Evolutionary conservation across 2,329 filamentous ascomycete species (phyloP).

Genomic region (Setomelanomma holmii): DNA sequence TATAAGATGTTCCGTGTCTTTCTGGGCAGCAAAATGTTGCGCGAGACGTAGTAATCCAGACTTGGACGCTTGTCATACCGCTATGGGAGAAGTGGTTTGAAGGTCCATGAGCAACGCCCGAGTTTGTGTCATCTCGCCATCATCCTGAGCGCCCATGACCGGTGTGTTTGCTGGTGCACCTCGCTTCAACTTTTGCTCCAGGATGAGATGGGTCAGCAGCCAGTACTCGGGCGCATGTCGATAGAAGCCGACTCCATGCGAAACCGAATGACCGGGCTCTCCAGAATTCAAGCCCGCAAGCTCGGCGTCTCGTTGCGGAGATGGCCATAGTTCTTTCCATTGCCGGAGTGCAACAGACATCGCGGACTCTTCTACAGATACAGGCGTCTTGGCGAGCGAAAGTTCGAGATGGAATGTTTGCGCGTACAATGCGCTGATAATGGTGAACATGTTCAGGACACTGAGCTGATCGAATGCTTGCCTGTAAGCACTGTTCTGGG

Average conservation of each 20-base stretch:
- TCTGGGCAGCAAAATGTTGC: too few relatives aligned
- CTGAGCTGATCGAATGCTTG: conserved; percentile 3
- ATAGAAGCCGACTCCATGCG: conserved; percentile 3
- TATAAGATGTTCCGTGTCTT: too few relatives aligned
- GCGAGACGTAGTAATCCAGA: too few relatives aligned
- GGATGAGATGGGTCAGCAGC: not conserved
- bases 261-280: not conserved
- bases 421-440: conserved; percentile 5
- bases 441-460: conserved; percentile 10
- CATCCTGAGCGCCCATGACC: not conserved
- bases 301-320: conserved; percentile 3
- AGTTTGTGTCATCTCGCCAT: not conserved
- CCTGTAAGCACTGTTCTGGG: not conserved
- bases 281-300: not conserved
- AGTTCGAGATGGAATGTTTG: conserved; percentile 1
- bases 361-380: not conserved
- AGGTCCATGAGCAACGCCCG: not conserved
- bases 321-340: conserved; percentile 7
- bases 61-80: too few relatives aligned
- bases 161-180: not conserved
- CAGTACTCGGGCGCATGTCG: conserved; percentile 4
- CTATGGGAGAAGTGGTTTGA: not conserved
- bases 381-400: not conserved
- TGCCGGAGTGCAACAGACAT: not conserved
- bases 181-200: not conserved